These are phyloP conservation scores for Macadamia integrifolia DNA, from an alignment of 164 flowering plant species.

Conservation along the genomic window DNA sequence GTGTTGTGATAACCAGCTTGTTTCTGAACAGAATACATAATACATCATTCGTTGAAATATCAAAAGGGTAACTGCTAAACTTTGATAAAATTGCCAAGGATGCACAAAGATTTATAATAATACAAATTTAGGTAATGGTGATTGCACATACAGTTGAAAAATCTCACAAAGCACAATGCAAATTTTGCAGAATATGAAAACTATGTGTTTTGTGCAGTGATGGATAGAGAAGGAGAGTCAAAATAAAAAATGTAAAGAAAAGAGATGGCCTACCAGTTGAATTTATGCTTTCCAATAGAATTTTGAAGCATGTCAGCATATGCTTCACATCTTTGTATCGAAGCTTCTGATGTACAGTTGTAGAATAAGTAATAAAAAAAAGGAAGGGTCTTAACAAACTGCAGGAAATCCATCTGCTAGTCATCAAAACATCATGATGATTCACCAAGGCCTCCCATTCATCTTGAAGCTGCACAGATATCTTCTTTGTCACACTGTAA, in stretches of 20 bases:
- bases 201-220: too few species aligned
- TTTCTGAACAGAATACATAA: too few species aligned
- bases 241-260: background rate
- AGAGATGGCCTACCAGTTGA: constrained; percentile 48
- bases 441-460: constrained; percentile 51
- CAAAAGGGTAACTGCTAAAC: background rate
- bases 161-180: background rate
- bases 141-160: background rate
- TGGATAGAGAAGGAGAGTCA: background rate
- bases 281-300: constrained; percentile 64
- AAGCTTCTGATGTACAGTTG: constrained; percentile 28
- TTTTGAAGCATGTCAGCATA: constrained; percentile 54
- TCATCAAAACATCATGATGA: constrained; percentile 16
- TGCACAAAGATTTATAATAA: too few species aligned
- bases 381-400: constrained; percentile 76
- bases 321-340: constrained; percentile 33
- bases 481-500: constrained; percentile 37
- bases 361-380: constrained; percentile 48
- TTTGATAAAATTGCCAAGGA: background rate
- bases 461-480: constrained; percentile 41
- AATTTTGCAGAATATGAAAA: too few species aligned
- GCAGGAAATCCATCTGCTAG: constrained; percentile 47
- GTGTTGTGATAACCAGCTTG: background rate
- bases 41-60: background rate
- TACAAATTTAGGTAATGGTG: background rate